Evolutionary conservation across 768 basidiomycete genomes (phyloP).

Genomic region (Amanita phalloides): DNA sequence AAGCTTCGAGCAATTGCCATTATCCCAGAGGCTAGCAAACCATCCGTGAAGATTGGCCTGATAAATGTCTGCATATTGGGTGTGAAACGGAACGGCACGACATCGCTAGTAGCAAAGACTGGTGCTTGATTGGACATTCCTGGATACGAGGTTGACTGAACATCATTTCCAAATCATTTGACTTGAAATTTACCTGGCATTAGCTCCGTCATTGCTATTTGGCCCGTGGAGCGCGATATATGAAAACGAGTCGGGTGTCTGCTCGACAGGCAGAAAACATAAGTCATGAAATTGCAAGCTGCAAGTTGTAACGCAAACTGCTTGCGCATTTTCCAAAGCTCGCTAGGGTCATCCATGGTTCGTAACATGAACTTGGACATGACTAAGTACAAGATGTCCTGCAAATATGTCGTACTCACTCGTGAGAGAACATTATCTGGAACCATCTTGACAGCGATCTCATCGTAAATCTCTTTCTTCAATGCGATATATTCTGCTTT

Average conservation of each 20-base stretch:
- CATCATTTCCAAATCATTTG: background rate
- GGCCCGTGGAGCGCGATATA: conserved; percentile 80
- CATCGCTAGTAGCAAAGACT: conserved; percentile 70
- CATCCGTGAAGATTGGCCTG: conserved; percentile 83
- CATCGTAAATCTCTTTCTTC: conserved; percentile 82
- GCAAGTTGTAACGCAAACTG: conserved; percentile 91
- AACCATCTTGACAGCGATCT: conserved; percentile 77
- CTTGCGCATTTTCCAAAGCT: conserved; percentile 95
- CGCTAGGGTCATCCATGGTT: conserved; percentile 73
- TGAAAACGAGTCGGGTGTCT: conserved; percentile 81
- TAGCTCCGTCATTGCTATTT: conserved; percentile 88
- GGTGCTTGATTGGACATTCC: conserved; percentile 35
- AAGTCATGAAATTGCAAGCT: conserved; percentile 86
- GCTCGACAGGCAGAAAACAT: conserved; percentile 72
- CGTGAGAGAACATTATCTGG: conserved; percentile 81
- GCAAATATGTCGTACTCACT: conserved; percentile 33
- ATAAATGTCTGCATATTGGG: conserved; percentile 94
- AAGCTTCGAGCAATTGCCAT: conserved; percentile 88
- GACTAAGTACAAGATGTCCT: background rate
- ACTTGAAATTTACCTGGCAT: conserved; percentile 51
- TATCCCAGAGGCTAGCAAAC: conserved; percentile 74
- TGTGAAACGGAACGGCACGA: conserved; percentile 94
- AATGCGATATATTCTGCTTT: conserved; percentile 59
- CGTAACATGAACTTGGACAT: conserved; percentile 73
- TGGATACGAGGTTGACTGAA: conserved; percentile 10